phyloP scores from a whole-genome alignment of 371 early-diverging fungal genomes.

The Actinomortierella ambigua region DNA sequence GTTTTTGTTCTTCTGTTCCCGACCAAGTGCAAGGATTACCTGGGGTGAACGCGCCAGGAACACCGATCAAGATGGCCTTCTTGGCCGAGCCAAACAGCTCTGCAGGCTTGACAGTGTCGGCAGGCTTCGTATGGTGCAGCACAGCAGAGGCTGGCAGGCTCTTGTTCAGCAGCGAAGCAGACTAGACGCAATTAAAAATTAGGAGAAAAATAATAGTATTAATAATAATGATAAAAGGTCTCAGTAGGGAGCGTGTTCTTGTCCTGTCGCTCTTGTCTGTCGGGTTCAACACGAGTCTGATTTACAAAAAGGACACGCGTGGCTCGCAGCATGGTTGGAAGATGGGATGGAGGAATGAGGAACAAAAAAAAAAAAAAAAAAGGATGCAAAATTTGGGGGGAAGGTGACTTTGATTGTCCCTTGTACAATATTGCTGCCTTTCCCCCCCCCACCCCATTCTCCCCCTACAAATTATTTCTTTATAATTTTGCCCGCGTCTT shows the following conservation, averaged over 20 bases:
- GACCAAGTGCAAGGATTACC: slow-evolving; percentile 14
- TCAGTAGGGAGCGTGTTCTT: too few species aligned
- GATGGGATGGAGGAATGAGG: slow-evolving; percentile 1
- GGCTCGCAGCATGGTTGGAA: neutral
- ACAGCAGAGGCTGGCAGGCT: slow-evolving; percentile 40
- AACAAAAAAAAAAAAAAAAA: slow-evolving; percentile 1
- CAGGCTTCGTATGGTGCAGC: slow-evolving; percentile 51
- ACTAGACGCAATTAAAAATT: neutral
- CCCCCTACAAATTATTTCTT: neutral
- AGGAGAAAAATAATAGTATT: neutral
- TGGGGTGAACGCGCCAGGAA: slow-evolving; percentile 73
- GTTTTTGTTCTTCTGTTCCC: neutral
- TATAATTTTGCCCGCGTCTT: too few species aligned
- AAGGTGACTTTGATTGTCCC: neutral
- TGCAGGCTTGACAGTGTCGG: slow-evolving; percentile 47
- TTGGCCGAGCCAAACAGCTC: slow-evolving; percentile 53
- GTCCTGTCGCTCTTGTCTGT: too few species aligned
- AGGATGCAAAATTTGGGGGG: neutral
- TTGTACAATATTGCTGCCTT: neutral
- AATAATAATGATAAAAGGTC: slow-evolving; percentile 1
- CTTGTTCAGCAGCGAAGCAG: slow-evolving; percentile 8
- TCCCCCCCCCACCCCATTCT: neutral
- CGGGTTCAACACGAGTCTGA: too few species aligned
- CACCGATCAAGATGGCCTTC: slow-evolving; percentile 58
- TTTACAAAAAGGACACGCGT: too few species aligned